phyloP scores from a whole-genome alignment of 768 basidiomycete species.

The Cantharellus anzutake region DNA sequence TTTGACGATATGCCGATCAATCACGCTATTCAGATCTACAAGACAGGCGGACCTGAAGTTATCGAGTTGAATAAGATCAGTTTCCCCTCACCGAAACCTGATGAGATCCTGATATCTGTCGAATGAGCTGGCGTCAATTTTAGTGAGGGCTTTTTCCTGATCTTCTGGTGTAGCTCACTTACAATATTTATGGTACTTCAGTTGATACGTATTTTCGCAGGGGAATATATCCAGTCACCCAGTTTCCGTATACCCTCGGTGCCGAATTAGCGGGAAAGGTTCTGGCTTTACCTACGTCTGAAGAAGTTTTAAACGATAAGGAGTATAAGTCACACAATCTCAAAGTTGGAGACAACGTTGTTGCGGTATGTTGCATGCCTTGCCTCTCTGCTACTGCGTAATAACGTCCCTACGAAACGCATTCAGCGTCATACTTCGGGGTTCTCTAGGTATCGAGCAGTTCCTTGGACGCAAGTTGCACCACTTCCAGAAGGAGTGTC shows the following conservation, averaged over 20 bases:
- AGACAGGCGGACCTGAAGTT: conserved; percentile 61
- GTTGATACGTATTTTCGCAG: conserved; percentile 56
- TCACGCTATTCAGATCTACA: conserved; percentile 51
- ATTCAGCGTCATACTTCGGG: too few relatives aligned
- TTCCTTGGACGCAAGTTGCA: conserved; percentile 40
- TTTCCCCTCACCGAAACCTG: conserved; percentile 41
- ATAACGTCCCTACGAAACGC: background rate
- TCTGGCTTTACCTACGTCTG: conserved; percentile 51
- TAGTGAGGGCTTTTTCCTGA: conserved; percentile 18
- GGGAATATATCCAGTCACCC: conserved; percentile 33
- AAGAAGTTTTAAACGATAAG: conserved; percentile 34
- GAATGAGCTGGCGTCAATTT: conserved; percentile 75
- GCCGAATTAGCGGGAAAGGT: conserved; percentile 65
- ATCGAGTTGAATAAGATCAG: conserved; percentile 32
- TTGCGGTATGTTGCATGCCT: conserved; percentile 28
- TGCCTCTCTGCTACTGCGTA: background rate
- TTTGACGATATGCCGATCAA: conserved; percentile 20
- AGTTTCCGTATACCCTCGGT: conserved; percentile 51
- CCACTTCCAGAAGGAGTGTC: conserved; percentile 47
- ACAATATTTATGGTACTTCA: background rate
- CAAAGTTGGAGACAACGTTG: conserved; percentile 52
- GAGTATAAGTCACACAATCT: conserved; percentile 46
- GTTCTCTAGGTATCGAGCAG: conserved; percentile 37
- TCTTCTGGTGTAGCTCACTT: background rate
- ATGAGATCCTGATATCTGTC: conserved; percentile 39